These are phyloP conservation scores for Solioccasus polychromus DNA, from an alignment of 768 basidiomycete species.

Conservation along the genomic window DNA sequence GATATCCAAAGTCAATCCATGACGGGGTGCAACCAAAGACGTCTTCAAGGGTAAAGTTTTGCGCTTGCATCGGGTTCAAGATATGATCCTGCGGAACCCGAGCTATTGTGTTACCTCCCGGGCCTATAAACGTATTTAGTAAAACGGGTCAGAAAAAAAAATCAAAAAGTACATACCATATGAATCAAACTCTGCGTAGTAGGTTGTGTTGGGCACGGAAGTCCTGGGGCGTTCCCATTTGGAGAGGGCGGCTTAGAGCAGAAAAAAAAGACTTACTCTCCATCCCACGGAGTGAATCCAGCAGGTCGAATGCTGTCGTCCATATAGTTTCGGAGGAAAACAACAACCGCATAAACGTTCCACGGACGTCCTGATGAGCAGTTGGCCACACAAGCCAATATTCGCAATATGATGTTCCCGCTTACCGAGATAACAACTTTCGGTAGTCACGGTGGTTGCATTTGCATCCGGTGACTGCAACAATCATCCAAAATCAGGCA, in stretches of 20 bases:
- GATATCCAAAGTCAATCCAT: conserved; percentile 58
- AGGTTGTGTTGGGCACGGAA: conserved; percentile 49
- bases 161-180: conserved; percentile 34
- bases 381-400: no score
- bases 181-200: conserved; percentile 58
- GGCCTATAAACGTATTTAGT: conserved; percentile 38
- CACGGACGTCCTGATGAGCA: conserved; percentile 45
- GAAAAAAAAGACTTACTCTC: conserved; percentile 10
- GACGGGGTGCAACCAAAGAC: conserved; percentile 48
- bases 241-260: neutral
- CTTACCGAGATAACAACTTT: conserved; percentile 50
- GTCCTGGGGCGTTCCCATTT: conserved; percentile 38
- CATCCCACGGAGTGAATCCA: conserved; percentile 55
- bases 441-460: conserved; percentile 42
- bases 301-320: conserved; percentile 49
- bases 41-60: conserved; percentile 41
- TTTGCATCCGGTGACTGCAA: conserved; percentile 63
- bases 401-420: neutral
- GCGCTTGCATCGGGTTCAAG: conserved; percentile 26
- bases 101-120: conserved; percentile 46
- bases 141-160: neutral
- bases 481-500: neutral
- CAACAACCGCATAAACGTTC: conserved; percentile 55
- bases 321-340: conserved; percentile 56
- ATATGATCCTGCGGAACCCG: conserved; percentile 48